phyloP scores from a whole-genome alignment of 495 filamentous ascomycete genomes.

The Tuber microsphaerosporum region DNA sequence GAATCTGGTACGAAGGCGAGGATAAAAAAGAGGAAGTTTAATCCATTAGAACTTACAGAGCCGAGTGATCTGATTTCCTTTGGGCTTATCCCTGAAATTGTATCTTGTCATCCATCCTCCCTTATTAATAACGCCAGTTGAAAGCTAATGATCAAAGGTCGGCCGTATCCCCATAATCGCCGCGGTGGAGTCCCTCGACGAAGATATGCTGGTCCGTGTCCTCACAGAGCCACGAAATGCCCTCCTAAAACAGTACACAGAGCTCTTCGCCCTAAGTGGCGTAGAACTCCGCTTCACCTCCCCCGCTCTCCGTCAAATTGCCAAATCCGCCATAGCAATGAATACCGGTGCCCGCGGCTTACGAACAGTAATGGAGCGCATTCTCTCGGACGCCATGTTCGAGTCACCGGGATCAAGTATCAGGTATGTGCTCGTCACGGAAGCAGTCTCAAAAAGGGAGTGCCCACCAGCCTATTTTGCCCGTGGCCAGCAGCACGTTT shows the following conservation, averaged over 20 bases:
- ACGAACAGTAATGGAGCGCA: slow-evolving; percentile 78
- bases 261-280: slow-evolving; percentile 73
- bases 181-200: slow-evolving; percentile 72
- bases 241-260: slow-evolving; percentile 74
- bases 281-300: slow-evolving; percentile 79
- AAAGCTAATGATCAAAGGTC: slow-evolving; percentile 34
- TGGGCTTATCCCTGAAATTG: slow-evolving; percentile 92
- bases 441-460: slow-evolving; percentile 59
- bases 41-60: slow-evolving; percentile 71
- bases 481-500: slow-evolving; percentile 54
- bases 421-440: slow-evolving; percentile 68
- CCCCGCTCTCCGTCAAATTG: slow-evolving; percentile 68
- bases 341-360: slow-evolving; percentile 82
- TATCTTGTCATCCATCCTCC: slow-evolving; percentile 29
- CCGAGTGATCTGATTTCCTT: slow-evolving; percentile 81
- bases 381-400: slow-evolving; percentile 85
- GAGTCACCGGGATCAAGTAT: slow-evolving; percentile 66
- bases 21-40: slow-evolving; percentile 52
- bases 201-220: slow-evolving; percentile 71
- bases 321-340: slow-evolving; percentile 62
- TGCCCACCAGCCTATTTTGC: slow-evolving; percentile 57
- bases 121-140: not conserved
- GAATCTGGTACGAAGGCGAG: slow-evolving; percentile 11
- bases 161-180: slow-evolving; percentile 84
- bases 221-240: slow-evolving; percentile 87